These are phyloP conservation scores for Mycocentrospora acerina DNA, from an alignment of 2,329 filamentous ascomycete genomes.

Conservation along the genomic window DNA sequence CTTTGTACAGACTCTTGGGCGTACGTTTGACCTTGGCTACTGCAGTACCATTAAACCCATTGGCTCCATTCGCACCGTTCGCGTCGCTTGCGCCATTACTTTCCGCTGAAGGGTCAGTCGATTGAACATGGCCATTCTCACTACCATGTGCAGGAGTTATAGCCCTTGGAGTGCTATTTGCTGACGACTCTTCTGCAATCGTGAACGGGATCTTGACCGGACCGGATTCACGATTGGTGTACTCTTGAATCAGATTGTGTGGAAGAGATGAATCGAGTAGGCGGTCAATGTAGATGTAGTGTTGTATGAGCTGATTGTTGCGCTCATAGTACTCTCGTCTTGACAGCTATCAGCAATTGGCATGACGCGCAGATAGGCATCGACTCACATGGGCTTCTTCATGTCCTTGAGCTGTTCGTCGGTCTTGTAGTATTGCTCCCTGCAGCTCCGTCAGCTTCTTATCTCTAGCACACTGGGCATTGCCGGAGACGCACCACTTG, in stretches of 20 bases:
- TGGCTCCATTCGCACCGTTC: conserved; percentile 5
- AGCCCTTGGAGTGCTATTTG: conserved; percentile 16
- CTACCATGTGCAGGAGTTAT: conserved; percentile 19
- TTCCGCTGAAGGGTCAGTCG: conserved; percentile 24
- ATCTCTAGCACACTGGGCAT: neutral
- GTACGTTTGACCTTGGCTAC: conserved; percentile 53
- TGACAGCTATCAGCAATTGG: conserved; percentile 10
- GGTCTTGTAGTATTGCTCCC: conserved; percentile 80
- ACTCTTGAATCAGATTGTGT: conserved; percentile 88
- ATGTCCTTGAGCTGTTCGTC: conserved; percentile 72
- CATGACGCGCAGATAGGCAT: neutral
- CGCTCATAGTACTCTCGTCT: conserved; percentile 84
- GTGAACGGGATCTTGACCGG: conserved; percentile 68
- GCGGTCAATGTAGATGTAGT: conserved; percentile 91
- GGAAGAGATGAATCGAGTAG: conserved; percentile 90
- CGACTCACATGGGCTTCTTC: conserved; percentile 65
- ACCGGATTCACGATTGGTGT: conserved; percentile 64
- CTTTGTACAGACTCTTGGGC: conserved; percentile 81
- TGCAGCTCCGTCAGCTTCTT: conserved; percentile 12
- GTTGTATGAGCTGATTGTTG: conserved; percentile 83
- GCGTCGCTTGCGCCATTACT: conserved; percentile 31
- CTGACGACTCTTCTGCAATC: conserved; percentile 67
- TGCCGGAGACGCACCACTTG: conserved; percentile 58
- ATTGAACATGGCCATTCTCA: conserved; percentile 15
- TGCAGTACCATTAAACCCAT: conserved; percentile 13